These are phyloP conservation scores for Salpingoeca rosetta DNA, from an alignment of 78 protist genomes.

Conservation along the genomic window DNA sequence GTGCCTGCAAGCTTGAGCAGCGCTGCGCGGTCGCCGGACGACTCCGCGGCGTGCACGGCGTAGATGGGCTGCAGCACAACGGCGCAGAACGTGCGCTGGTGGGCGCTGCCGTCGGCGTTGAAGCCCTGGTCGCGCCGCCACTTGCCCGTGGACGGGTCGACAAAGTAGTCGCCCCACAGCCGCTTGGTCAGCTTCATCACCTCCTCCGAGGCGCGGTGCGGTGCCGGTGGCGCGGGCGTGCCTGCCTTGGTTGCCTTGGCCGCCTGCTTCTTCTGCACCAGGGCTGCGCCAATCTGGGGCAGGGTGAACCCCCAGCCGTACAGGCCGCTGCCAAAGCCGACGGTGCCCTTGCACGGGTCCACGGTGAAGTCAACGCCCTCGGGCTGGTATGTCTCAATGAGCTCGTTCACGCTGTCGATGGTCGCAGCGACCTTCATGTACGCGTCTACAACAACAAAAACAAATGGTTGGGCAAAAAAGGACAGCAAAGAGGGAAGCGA, in stretches of 20 bases:
- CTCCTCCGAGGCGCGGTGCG: background rate
- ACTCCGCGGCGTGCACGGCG: background rate
- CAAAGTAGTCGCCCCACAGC: slow-evolving; percentile 69
- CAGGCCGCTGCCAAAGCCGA: slow-evolving; percentile 62
- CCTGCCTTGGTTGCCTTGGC: slow-evolving; percentile 49
- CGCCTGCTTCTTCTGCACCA: background rate
- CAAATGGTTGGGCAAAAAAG: too few species aligned
- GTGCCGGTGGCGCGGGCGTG: too few species aligned
- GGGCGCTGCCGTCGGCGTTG: slow-evolving; percentile 4
- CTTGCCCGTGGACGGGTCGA: slow-evolving; percentile 38
- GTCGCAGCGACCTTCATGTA: slow-evolving; percentile 39
- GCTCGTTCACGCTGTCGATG: slow-evolving; percentile 76
- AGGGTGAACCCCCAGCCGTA: slow-evolving; percentile 75
- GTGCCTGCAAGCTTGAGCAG: too few species aligned
- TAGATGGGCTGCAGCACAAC: slow-evolving; percentile 55
- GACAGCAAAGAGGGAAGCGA: too few species aligned
- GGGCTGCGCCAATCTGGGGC: background rate
- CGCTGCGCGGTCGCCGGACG: slow-evolving; percentile 12
- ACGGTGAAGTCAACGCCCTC: slow-evolving; percentile 32
- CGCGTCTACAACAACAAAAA: too few species aligned
- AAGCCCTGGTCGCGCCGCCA: slow-evolving; percentile 17
- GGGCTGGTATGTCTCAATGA: slow-evolving; percentile 47
- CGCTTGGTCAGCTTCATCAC: background rate
- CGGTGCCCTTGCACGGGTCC: slow-evolving; percentile 42
- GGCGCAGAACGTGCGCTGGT: slow-evolving; percentile 35